Evolutionary conservation across 805 yeast genomes (phyloP), one percentile per base, ranked within the genome.

Genomic region (Yarrowia keelungensis): DNA sequence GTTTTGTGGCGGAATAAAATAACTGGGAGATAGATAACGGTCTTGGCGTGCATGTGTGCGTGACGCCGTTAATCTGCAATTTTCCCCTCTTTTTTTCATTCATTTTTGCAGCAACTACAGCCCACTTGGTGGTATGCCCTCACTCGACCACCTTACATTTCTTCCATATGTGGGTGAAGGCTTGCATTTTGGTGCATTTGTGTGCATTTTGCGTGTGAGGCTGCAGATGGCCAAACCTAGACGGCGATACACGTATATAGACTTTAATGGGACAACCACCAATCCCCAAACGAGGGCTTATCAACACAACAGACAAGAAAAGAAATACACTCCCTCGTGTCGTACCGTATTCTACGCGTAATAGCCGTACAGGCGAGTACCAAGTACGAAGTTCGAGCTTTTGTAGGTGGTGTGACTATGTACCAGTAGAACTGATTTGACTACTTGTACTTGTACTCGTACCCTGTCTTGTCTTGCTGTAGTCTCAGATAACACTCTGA

Each of bases 141-240:
- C n/a, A n/a, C n/a, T n/a, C n/a, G n/a, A 3, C 42, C 32, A 26
- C 1, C 16, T 43, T 59, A 59, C 65, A 59, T 59, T 59, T 59
- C 41, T 59, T 59, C 51, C 65, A 59, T 59, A 59, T 59, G 65
- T 38, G 43, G 32, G 62, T 56, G 50, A 41, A 19, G 59, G 38
- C 62, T 56, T 56, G 62, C 62, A 56, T 56, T 56, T 56, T 9
- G 5, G 62, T 56, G 62, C 62, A 56, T 56, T 56, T 56, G 39
- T 39, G 39, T 38, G 61, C 45, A 19, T n/a, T 7, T 3, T 22
- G 32, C 36, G 5, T 5, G 50, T 15, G 26, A 47, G 56, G 56
- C 56, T 36, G 56, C 56, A 50, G 8, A 9, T 9, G 15, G 11
- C 4, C 36, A 14, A 19, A 39, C 45, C 22, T n/a, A 11, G 22